A percentile compares a stretch with the other conserved stretches of the same genome.
Evolutionary conservation across 2,329 filamentous ascomycete genomes (phyloP).

Genomic region (Onygena corvina): DNA sequence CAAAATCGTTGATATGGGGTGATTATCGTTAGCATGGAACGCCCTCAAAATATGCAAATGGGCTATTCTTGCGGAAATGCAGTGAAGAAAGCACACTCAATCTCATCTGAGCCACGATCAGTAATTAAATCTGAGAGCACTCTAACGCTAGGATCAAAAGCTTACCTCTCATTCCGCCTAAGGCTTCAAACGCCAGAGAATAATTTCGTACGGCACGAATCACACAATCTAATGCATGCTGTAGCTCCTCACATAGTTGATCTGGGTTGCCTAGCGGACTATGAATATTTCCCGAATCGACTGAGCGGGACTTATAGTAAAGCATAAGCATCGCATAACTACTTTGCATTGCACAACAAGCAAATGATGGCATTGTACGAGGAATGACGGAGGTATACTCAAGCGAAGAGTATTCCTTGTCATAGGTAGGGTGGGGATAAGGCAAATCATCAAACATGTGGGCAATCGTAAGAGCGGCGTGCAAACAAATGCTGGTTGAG

Average conservation of each 20-base stretch:
- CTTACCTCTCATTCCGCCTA: slow-evolving; percentile 35
- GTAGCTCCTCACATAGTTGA: slow-evolving; percentile 27
- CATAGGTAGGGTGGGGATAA: slow-evolving; percentile 24
- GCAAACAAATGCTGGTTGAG: slow-evolving; percentile 33
- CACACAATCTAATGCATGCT: slow-evolving; percentile 29
- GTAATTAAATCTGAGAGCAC: not conserved
- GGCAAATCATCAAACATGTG: slow-evolving; percentile 32
- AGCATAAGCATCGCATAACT: slow-evolving; percentile 39
- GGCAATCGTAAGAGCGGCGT: slow-evolving; percentile 31
- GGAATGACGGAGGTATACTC: slow-evolving; percentile 21
- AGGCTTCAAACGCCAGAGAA: slow-evolving; percentile 32
- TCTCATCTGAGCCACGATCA: slow-evolving; percentile 25
- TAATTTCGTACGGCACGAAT: slow-evolving; percentile 31
- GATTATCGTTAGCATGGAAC: not conserved
- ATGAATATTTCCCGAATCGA: slow-evolving; percentile 21
- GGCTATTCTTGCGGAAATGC: slow-evolving; percentile 27
- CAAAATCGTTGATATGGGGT: no score
- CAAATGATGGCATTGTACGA: slow-evolving; percentile 37
- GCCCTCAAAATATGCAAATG: not conserved
- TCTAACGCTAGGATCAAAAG: not conserved
- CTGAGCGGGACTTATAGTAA: slow-evolving; percentile 32
- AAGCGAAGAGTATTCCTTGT: slow-evolving; percentile 12
- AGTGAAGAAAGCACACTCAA: slow-evolving; percentile 33
- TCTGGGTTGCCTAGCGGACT: slow-evolving; percentile 20
- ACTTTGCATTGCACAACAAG: slow-evolving; percentile 38